Evolutionary conservation across 2,329 filamentous ascomycete genomes (phyloP), one percentile per base, ranked within the genome.

Genomic region (Claviceps sp.): DNA sequence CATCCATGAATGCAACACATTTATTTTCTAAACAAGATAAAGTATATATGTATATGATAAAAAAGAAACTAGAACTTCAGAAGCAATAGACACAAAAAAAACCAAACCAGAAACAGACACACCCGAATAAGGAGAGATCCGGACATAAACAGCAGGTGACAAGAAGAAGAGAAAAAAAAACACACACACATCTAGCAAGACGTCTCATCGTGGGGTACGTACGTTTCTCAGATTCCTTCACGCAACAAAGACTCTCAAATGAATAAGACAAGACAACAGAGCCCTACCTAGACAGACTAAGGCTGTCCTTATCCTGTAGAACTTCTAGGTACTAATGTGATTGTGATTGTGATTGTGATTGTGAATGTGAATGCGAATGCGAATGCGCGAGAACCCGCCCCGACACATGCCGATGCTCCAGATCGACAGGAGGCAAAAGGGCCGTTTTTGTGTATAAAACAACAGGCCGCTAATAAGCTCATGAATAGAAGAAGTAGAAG

Each of bases 361-460:
- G 20, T 20, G 49, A 57, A 53, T 54, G 55, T 53, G 53, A 49
- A 55, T 34, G 29, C 9, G 29, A 34, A 34, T 34, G 29, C 29
- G 29, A 34, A 34, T 34, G 29, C 29, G 29, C 29, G 57, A 52
- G 54, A n/a, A 17, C 39, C 56, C 56, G 52, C 55, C 55, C 55
- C 53, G 43, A 50, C 49, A 58, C 56, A 55, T 50, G 50, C 45
- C 34, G 42, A 48, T 36, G 44, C 26, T 38, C 20, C 50, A n/a
- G 20, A 38, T 49, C 46, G 22, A 40, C 37, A 48, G 11, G 37
- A 52, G 26, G 17, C 8, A 47, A 5, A 45, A 45, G 16, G 20
- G 45, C 8, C 38, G 26, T 40, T 40, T 40, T 16, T 45, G 42
- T 22, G 29, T 34, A 9, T 34, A 34, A 34, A 45, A 14, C 39